phyloP scores from a whole-genome alignment of 2,329 filamentous ascomycete species.

The Dryadomyces quercus-mongolicae region DNA sequence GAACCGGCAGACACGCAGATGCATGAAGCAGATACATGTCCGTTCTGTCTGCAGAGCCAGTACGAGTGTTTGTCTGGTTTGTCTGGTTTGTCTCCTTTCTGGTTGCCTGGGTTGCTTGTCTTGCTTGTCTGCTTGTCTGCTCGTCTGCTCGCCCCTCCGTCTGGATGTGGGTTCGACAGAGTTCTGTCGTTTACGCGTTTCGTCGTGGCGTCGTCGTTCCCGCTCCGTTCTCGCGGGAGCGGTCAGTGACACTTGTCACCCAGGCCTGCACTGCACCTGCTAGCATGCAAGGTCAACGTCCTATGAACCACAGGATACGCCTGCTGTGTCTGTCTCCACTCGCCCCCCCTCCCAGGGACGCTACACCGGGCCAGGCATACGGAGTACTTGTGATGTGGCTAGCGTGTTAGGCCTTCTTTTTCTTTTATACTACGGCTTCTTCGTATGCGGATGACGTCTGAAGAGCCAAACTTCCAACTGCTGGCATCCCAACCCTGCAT shows the following conservation, averaged over 20 bases:
- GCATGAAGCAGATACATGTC: no score
- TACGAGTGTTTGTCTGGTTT: background rate
- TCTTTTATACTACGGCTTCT: background rate
- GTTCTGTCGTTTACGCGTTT: background rate
- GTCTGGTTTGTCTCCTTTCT: background rate
- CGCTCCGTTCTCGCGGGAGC: background rate
- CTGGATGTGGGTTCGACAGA: background rate
- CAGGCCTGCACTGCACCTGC: background rate
- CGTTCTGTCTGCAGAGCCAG: no score
- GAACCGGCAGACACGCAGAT: no score
- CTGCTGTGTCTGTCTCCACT: background rate
- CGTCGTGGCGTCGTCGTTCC: background rate
- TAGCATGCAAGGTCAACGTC: background rate
- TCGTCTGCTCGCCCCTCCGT: no score
- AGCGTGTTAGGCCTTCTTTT: background rate
- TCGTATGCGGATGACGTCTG: background rate
- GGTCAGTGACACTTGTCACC: background rate
- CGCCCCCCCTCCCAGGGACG: background rate
- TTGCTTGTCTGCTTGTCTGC: no score
- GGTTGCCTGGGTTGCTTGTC: no score
- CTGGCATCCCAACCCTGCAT: background rate
- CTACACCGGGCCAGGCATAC: background rate
- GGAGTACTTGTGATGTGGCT: constrained; percentile 6
- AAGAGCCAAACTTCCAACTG: background rate
- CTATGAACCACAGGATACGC: background rate